Evolutionary conservation across 306 rosid species (phyloP).

Genomic region (Inga leiocalycina): DNA sequence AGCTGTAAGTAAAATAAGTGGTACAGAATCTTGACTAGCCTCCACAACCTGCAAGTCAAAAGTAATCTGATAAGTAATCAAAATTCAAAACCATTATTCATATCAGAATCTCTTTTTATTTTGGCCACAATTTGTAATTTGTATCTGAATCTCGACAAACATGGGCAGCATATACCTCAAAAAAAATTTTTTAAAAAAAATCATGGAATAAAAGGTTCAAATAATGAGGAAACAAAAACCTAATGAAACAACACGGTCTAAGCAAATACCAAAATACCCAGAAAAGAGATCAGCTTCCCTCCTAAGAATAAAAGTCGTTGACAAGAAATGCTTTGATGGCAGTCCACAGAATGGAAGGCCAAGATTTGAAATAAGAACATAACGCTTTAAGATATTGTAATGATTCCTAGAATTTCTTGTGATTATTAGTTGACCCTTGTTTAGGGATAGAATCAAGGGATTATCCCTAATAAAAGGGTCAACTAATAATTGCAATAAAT

Average conservation of each 20-base stretch:
- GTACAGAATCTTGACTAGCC: slow-evolving; percentile 92
- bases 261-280: not conserved
- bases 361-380: slow-evolving; percentile 6
- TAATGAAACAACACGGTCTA: not conserved
- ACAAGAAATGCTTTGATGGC: slow-evolving; percentile 9
- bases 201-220: slow-evolving; percentile 24
- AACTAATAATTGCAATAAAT: not conserved
- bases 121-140: not conserved
- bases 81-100: slow-evolving; percentile 32
- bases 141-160: slow-evolving; percentile 12
- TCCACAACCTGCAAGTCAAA: slow-evolving; percentile 79
- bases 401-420: not conserved
- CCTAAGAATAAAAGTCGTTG: not conserved
- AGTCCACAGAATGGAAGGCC: slow-evolving; percentile 13
- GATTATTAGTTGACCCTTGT: not conserved
- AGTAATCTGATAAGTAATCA: not conserved
- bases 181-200: not conserved
- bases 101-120: not conserved
- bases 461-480: not conserved
- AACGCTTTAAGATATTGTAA: slow-evolving; percentile 3
- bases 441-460: not conserved
- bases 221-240: not conserved
- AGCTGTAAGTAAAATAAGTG: slow-evolving; percentile 89
- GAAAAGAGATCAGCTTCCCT: not conserved
- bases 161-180: slow-evolving; percentile 24